Evolutionary conservation across 495 filamentous ascomycete genomes (phyloP).

Genomic region (Haplographium delicatum): DNA sequence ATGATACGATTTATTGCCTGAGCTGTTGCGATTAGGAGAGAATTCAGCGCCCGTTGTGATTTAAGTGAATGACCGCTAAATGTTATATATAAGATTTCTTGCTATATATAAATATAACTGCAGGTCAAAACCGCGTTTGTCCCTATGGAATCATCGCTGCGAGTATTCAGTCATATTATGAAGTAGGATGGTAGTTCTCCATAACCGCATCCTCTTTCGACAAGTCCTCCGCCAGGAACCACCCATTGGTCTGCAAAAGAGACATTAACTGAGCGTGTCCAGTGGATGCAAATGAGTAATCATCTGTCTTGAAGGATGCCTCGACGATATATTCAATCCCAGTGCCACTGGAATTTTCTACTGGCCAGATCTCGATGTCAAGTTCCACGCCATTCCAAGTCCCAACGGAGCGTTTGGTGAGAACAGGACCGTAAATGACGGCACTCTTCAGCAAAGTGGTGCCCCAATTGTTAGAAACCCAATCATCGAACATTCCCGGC

Average conservation of each 20-base stretch:
- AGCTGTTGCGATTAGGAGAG: too few species aligned
- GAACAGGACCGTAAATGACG: constrained; percentile 24
- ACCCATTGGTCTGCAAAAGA: background rate
- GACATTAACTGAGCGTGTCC: background rate
- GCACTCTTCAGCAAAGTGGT: constrained; percentile 10
- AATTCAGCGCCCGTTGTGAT: too few species aligned
- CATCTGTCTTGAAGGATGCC: constrained; percentile 25
- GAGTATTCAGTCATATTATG: too few species aligned
- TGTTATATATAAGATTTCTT: too few species aligned
- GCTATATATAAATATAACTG: too few species aligned
- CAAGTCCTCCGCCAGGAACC: background rate
- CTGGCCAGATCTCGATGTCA: constrained; percentile 29
- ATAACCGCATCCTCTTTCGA: background rate
- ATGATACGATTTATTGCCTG: too few species aligned
- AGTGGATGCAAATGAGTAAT: background rate
- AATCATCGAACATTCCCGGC: constrained; percentile 28
- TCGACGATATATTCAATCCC: constrained; percentile 26
- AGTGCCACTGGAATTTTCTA: constrained; percentile 9
- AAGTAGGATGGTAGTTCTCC: background rate
- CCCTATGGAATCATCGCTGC: too few species aligned
- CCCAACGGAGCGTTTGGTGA: constrained; percentile 25
- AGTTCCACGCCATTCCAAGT: constrained; percentile 23
- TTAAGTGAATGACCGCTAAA: too few species aligned
- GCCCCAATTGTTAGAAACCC: constrained; percentile 20
- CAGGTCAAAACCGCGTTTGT: too few species aligned